These are phyloP conservation scores for Chrysosporium queenslandicum DNA, from an alignment of 2,329 filamentous ascomycete genomes.

Conservation along the genomic window DNA sequence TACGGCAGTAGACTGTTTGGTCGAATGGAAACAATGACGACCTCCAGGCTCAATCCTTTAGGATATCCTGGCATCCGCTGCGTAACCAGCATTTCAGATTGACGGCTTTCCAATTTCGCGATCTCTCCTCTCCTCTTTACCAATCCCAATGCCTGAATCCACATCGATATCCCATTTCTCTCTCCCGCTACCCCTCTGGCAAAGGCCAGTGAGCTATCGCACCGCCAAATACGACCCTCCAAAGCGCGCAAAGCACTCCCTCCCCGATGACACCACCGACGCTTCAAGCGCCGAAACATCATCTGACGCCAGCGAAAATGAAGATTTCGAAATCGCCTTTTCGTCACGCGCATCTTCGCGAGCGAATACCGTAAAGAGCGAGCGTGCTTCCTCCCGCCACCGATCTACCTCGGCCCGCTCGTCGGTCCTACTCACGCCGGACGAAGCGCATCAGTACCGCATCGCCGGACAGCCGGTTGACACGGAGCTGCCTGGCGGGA, in stretches of 20 bases:
- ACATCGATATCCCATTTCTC: conserved; percentile 28
- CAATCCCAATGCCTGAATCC: neutral
- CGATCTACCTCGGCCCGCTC: conserved; percentile 17
- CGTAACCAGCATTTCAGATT: neutral
- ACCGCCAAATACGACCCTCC: conserved; percentile 27
- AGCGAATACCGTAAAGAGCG: neutral
- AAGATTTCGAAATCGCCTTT: neutral
- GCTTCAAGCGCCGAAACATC: conserved; percentile 20
- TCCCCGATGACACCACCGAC: conserved; percentile 12
- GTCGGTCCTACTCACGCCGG: conserved; percentile 29
- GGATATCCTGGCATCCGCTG: neutral
- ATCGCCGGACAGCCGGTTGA: conserved; percentile 33
- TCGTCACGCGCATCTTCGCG: neutral
- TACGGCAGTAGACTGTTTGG: too few species aligned
- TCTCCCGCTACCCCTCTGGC: conserved; percentile 31
- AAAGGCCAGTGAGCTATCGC: conserved; percentile 30
- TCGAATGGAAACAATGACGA: neutral
- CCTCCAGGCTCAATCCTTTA: neutral
- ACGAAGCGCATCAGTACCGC: conserved; percentile 37
- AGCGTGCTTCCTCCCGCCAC: neutral
- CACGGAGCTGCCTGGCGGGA: conserved; percentile 30
- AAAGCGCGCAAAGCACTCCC: conserved; percentile 25
- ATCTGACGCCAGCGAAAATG: conserved; percentile 19
- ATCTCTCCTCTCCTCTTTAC: neutral
- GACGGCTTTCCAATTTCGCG: neutral